These are phyloP conservation scores for Xylaria arbuscula DNA, from an alignment of 2,329 filamentous ascomycete genomes.

Conservation along the genomic window DNA sequence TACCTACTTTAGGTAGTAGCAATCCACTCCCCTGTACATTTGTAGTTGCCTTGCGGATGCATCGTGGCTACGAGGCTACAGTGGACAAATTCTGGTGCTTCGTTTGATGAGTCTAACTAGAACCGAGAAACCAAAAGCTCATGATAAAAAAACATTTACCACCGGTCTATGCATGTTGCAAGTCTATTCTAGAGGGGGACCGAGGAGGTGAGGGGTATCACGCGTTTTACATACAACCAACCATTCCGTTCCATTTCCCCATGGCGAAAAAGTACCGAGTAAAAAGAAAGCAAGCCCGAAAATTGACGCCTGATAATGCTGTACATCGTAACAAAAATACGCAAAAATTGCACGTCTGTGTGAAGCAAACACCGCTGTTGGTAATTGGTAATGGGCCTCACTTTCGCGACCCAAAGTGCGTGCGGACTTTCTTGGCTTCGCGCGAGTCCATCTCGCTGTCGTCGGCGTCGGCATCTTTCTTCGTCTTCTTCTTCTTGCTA, in stretches of 20 bases:
- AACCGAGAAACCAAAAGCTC: neutral
- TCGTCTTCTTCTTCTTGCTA: conserved; percentile 65
- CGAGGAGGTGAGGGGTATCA: conserved; percentile 29
- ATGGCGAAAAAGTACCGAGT: neutral
- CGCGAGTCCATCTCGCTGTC: conserved; percentile 70
- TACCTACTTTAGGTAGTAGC: neutral
- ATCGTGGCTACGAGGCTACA: neutral
- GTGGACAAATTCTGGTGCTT: neutral
- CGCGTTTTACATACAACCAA: conserved; percentile 19
- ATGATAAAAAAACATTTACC: neutral
- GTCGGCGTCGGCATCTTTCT: conserved; percentile 57
- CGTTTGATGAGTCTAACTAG: neutral
- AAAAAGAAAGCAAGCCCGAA: neutral
- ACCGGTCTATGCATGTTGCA: conserved; percentile 1
- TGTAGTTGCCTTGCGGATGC: neutral
- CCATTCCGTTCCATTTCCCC: conserved; percentile 1
- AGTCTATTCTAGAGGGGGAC: conserved; percentile 23
- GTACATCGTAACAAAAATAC: conserved; percentile 16
- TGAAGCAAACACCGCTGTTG: neutral
- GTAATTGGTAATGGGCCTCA: conserved; percentile 39
- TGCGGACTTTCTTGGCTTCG: conserved; percentile 66
- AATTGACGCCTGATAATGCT: conserved; percentile 19
- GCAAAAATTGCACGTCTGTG: neutral
- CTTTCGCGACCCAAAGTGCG: conserved; percentile 67
- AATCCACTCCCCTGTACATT: neutral